Evolutionary conservation across 2,329 filamentous ascomycete species (phyloP).

Genomic region (Purpureocillium takamizusanense): DNA sequence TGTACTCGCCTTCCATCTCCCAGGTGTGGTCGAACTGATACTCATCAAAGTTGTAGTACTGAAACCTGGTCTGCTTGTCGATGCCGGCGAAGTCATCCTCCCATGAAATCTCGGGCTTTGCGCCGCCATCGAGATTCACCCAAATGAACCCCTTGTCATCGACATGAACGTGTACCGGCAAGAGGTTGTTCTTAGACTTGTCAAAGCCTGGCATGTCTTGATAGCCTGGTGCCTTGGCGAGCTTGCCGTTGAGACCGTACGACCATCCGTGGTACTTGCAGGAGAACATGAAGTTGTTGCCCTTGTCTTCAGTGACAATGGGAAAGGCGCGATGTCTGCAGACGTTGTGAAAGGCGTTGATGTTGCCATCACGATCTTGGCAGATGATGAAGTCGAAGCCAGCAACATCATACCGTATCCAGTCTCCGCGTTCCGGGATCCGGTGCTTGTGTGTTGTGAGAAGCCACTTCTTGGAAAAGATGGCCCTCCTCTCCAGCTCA

Average conservation of each 20-base stretch:
- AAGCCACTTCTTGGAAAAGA: constrained; percentile 49
- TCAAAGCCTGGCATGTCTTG: constrained; percentile 47
- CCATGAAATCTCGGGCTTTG: constrained; percentile 39
- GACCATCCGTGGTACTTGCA: constrained; percentile 58
- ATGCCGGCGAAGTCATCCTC: constrained; percentile 39
- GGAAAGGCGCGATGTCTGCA: constrained; percentile 54
- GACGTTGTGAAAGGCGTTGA: constrained; percentile 54
- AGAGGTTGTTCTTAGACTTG: constrained; percentile 44
- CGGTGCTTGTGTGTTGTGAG: constrained; percentile 44
- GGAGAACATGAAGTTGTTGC: constrained; percentile 41
- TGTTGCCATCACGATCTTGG: constrained; percentile 37
- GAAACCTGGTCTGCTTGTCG: constrained; percentile 34
- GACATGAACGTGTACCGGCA: constrained; percentile 44
- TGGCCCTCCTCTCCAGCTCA: constrained; percentile 45
- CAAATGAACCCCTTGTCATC: constrained; percentile 48
- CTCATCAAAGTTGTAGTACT: constrained; percentile 38
- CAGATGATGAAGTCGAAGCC: constrained; percentile 47
- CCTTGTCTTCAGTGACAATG: constrained; percentile 41
- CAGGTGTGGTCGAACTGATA: constrained; percentile 49
- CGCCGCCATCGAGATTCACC: constrained; percentile 43
- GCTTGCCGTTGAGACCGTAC: constrained; percentile 45
- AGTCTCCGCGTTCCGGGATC: constrained; percentile 44
- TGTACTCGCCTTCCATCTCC: constrained; percentile 47
- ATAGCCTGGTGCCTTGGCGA: constrained; percentile 52
- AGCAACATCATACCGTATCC: constrained; percentile 44